Conservation (phyloP, 2,329 filamentous ascomycete species). For the Aspergillus jensenii region DNA sequence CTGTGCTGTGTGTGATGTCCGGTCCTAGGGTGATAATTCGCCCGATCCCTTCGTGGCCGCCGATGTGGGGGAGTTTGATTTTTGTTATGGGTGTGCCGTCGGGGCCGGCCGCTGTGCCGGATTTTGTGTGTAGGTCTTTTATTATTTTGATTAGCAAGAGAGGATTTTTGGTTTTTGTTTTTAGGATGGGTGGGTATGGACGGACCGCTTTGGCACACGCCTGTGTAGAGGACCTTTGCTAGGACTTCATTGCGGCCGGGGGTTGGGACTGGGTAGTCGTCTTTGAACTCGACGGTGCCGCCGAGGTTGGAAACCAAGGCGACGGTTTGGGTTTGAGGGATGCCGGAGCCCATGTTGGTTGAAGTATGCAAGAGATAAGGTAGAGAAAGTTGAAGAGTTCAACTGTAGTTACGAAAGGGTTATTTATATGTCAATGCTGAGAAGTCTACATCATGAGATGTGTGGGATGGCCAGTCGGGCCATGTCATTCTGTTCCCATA, state of each 20-base stretch:
- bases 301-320: constrained; percentile 44
- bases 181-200: background rate
- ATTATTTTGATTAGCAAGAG: background rate
- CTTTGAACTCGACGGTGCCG: constrained; percentile 40
- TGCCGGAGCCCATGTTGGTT: background rate
- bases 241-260: constrained; percentile 44
- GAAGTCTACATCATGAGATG: too few species aligned
- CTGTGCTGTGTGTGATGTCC: constrained; percentile 12
- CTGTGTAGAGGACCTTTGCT: constrained; percentile 47
- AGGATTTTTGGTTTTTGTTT: background rate
- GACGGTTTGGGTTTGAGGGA: constrained; percentile 35
- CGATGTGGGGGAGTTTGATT: constrained; percentile 46
- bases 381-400: too few species aligned
- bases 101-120: constrained; percentile 38
- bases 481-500: too few species aligned
- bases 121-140: constrained; percentile 44
- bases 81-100: constrained; percentile 44
- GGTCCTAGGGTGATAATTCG: constrained; percentile 41
- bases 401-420: too few species aligned
- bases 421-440: too few species aligned
- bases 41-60: constrained; percentile 48
- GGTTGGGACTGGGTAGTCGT: constrained; percentile 43
- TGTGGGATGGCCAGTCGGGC: too few species aligned
- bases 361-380: too few species aligned
- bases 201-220: constrained; percentile 46